Base-by-base conservation (phyloP, 768 basidiomycete genomes). In the Tricholoma matsutake region DNA sequence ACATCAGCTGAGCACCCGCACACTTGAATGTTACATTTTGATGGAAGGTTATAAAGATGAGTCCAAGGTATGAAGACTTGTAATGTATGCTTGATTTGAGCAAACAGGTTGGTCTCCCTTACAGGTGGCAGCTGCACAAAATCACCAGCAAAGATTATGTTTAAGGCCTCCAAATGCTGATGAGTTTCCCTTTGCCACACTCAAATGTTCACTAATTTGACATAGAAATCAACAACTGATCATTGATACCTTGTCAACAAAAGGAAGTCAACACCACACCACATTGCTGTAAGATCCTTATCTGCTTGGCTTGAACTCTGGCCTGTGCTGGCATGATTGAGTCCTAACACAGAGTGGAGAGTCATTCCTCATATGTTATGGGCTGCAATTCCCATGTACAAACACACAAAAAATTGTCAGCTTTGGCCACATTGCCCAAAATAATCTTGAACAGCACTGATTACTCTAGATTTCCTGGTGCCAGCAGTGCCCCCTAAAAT, bases 381-480 rank as follows among this genome's bases (percentile, higher is more conserved):
- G 3, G 43, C 43, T 8, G 43, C 43, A 7, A 45, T 45, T 22
- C 43, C 43, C 43, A 45, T 45, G 11, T 45, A 45, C 8, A 20
- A 45, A 20, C 18, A 45, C 43, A 45, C 43, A 1, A 6, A 20
- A 45, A 45, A 45, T 8, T 20, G 20, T 2, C 9, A 10, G 9
- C 6, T 22, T 10, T 45, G 18, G 43, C 11, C 20, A 3, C 11
- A 13, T 11, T 45, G 43, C 43, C 22, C 43, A 22, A 45, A 45
- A 7, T 22, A 45, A 22, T 45, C 43, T 13, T 10, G 20, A 20
- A 22, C 8, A 1, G 43, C 20, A 22, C 22, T 45, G 9, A 45
- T 45, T 8, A 45, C 43, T 10, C 22, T 18, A 4, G 43, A 45
- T 66, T 81, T 82, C 0, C 81, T 78, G 0, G 79, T 81, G 1